Evolutionary conservation across 1,284 basidiomycete genomes (phyloP).

Genomic region (Porogramme epimiltina): DNA sequence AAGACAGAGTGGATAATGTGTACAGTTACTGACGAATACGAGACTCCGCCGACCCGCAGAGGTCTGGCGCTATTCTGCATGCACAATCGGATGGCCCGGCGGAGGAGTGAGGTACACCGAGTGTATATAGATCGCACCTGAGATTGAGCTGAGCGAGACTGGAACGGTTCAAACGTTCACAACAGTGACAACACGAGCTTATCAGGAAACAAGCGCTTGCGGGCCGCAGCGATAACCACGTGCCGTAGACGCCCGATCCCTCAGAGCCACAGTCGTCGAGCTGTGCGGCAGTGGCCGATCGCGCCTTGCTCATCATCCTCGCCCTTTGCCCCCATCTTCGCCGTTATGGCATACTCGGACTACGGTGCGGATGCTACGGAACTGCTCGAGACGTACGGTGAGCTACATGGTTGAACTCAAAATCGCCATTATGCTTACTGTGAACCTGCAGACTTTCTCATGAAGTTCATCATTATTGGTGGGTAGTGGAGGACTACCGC

Average conservation of each 20-base stretch:
- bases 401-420: constrained; percentile 16
- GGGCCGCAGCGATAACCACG: constrained; percentile 11
- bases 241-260: constrained; percentile 5
- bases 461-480: constrained; percentile 98
- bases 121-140: not conserved
- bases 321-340: constrained; percentile 1
- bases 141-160: not conserved
- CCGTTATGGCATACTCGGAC: constrained; percentile 41
- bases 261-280: constrained; percentile 22
- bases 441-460: constrained; percentile 78
- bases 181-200: not conserved
- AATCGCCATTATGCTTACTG: constrained; percentile 3
- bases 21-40: constrained; percentile 6
- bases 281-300: constrained; percentile 20
- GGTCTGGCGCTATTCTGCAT: no score
- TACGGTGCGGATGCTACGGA: constrained; percentile 83
- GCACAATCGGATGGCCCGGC: no score
- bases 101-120: not conserved
- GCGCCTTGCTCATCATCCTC: constrained; percentile 8
- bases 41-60: no score
- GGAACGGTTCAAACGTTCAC: not conserved
- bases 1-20: constrained; percentile 4
- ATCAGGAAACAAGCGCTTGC: no score
- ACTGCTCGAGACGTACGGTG: constrained; percentile 91
- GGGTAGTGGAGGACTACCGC: constrained; percentile 20